Percentiles rank a stretch among this genome's conserved stretches.
phyloP scores from a whole-genome alignment of 495 filamentous ascomycete species.

The Tuber calosporum region DNA sequence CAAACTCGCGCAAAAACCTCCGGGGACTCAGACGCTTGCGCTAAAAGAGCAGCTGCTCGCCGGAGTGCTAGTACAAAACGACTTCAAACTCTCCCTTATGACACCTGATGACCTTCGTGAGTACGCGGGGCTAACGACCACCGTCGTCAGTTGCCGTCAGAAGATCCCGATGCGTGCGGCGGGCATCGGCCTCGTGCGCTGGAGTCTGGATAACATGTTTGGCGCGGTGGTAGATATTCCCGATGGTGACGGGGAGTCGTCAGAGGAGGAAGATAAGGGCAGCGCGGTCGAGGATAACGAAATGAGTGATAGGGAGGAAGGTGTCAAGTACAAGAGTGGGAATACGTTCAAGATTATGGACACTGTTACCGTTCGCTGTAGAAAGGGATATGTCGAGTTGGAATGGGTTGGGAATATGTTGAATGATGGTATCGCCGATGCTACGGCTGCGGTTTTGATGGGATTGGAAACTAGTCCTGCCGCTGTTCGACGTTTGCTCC shows the following conservation, averaged over 20 bases:
- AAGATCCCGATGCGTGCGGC: slow-evolving; percentile 76
- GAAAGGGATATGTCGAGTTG: slow-evolving; percentile 68
- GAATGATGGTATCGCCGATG: slow-evolving; percentile 94
- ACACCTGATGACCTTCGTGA: slow-evolving; percentile 90
- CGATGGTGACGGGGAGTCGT: slow-evolving; percentile 47
- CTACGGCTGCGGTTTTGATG: slow-evolving; percentile 82
- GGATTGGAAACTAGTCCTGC: slow-evolving; percentile 87
- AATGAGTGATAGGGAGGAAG: slow-evolving; percentile 44
- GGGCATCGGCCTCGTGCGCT: slow-evolving; percentile 81
- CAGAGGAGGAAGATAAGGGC: slow-evolving; percentile 43
- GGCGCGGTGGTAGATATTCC: slow-evolving; percentile 60
- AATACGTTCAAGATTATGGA: slow-evolving; percentile 64
- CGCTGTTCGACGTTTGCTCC: slow-evolving; percentile 74
- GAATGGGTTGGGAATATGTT: slow-evolving; percentile 98
- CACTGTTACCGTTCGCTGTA: slow-evolving; percentile 62
- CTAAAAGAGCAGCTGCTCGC: slow-evolving; percentile 55
- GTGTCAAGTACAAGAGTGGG: slow-evolving; percentile 52
- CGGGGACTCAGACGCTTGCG: slow-evolving; percentile 45
- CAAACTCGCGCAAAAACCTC: slow-evolving; percentile 73
- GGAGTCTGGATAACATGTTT: slow-evolving; percentile 91
- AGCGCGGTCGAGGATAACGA: slow-evolving; percentile 48
- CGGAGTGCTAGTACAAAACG: slow-evolving; percentile 90
- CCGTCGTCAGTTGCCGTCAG: slow-evolving; percentile 85
- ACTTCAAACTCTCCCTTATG: slow-evolving; percentile 94
- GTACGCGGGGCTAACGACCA: slow-evolving; percentile 90